Percentiles rank a stretch among this genome's conserved stretches.
Evolutionary conservation across 129 eudicot genomes (phyloP).

Genomic region (Tagetes patula): DNA sequence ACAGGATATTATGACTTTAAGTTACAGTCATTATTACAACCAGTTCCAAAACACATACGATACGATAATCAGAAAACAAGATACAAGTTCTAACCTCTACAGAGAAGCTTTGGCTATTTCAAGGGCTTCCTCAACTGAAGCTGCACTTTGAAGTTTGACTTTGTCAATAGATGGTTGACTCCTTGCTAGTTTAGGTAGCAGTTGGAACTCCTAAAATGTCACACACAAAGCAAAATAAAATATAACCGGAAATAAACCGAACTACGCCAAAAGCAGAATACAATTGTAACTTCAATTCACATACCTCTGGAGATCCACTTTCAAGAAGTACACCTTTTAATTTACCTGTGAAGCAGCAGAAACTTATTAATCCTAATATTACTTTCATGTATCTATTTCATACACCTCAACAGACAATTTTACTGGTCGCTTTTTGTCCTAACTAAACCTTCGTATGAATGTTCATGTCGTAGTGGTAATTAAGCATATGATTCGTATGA

Average conservation of each 20-base stretch:
- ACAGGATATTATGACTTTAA: neutral
- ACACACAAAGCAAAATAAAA: neutral
- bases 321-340: conserved; percentile 90
- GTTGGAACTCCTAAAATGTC: conserved; percentile 63
- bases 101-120: conserved; percentile 71
- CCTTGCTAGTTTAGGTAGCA: conserved; percentile 84
- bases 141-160: conserved; percentile 76
- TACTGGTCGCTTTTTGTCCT: too few relatives aligned
- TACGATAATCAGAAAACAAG: neutral
- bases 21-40: too few relatives aligned
- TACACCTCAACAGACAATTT: neutral
- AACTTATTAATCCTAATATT: neutral
- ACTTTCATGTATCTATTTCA: neutral
- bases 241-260: neutral
- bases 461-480: too few relatives aligned
- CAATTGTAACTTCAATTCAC: neutral
- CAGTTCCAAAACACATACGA: neutral
- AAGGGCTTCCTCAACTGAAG: conserved; percentile 89
- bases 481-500: too few relatives aligned
- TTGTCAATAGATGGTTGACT: conserved; percentile 72
- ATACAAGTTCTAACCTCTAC: conserved; percentile 29
- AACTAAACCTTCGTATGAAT: too few relatives aligned
- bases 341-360: conserved; percentile 50
- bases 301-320: conserved; percentile 95
- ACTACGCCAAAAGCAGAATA: neutral